Evolutionary conservation across 768 basidiomycete genomes (phyloP).

Genomic region (Tulasnella sp.): DNA sequence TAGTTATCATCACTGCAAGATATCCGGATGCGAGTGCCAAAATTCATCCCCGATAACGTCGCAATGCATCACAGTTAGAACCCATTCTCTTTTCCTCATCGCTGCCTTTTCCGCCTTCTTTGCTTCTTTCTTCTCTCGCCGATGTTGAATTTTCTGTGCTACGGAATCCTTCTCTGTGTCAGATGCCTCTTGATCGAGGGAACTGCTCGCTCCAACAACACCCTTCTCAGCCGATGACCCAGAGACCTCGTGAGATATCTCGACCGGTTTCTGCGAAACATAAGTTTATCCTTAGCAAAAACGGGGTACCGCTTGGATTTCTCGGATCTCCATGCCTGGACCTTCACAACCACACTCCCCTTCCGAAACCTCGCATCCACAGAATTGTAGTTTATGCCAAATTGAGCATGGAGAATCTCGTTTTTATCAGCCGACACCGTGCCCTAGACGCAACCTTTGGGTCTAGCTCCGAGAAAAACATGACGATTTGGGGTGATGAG

Average conservation of each 20-base stretch:
- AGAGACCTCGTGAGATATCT: background rate
- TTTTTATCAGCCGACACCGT: slow-evolving; percentile 87
- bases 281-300: background rate
- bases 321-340: background rate
- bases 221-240: background rate
- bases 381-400: slow-evolving; percentile 83
- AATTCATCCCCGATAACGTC: slow-evolving; percentile 81
- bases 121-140: slow-evolving; percentile 35
- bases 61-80: slow-evolving; percentile 61
- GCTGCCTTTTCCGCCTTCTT: slow-evolving; percentile 40
- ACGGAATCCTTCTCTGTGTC: slow-evolving; percentile 25
- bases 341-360: slow-evolving; percentile 75
- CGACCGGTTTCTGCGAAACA: background rate
- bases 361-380: slow-evolving; percentile 70
- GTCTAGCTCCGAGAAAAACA: background rate
- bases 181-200: background rate
- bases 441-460: slow-evolving; percentile 49
- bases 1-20: slow-evolving; percentile 48
- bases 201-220: background rate
- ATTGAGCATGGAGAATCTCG: slow-evolving; percentile 79
- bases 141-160: slow-evolving; percentile 29
- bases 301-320: background rate
- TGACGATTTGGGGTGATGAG: background rate
- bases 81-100: background rate
- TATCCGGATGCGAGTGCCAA: slow-evolving; percentile 60